Percentiles rank a stretch among this genome's conserved stretches.
Conservation (phyloP, 495 filamentous ascomycete genomes). For the Podospora comata region DNA sequence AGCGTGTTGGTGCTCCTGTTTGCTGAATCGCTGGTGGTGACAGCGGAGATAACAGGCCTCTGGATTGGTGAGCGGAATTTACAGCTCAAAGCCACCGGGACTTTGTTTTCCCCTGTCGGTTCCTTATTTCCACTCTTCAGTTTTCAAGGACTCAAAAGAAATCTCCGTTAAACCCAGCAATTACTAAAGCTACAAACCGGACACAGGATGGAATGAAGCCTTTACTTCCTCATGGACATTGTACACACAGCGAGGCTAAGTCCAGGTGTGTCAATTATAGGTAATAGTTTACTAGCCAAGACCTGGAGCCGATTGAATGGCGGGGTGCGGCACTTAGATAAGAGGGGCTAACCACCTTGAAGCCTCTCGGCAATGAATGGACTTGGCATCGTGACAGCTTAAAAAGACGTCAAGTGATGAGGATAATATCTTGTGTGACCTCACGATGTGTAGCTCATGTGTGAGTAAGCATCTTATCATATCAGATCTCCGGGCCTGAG, state of each 20-base stretch:
- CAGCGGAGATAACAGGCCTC: not conserved
- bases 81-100: not conserved
- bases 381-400: not conserved
- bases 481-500: not conserved
- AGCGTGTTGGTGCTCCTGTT: not conserved
- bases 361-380: not conserved
- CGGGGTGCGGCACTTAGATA: not conserved
- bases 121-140: not conserved
- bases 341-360: not conserved
- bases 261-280: not conserved
- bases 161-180: not conserved
- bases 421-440: not conserved
- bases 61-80: not conserved
- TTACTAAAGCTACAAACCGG: not conserved
- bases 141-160: not conserved
- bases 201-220: not conserved
- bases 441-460: not conserved
- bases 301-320: not conserved
- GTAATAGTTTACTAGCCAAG: not conserved
- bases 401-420: not conserved
- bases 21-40: not conserved
- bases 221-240: not conserved
- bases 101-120: not conserved
- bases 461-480: not conserved
- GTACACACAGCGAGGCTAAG: not conserved